These are phyloP conservation scores for Fraxinus pennsylvanica DNA, from an alignment of 257 asterid species.

Conservation along the genomic window DNA sequence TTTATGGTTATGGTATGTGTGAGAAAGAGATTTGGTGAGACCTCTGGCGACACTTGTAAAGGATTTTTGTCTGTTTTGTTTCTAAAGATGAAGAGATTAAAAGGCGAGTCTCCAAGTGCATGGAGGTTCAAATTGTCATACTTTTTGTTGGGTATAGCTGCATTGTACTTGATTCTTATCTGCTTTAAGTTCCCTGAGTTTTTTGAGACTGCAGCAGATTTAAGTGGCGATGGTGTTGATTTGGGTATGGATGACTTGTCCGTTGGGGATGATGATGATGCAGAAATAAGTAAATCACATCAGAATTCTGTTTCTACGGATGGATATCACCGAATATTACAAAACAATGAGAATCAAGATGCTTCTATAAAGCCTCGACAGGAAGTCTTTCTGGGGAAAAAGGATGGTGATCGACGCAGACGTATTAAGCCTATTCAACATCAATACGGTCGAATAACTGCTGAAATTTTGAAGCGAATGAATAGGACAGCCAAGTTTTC, in stretches of 20 bases:
- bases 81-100: constrained; percentile 54
- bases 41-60: constrained; percentile 12
- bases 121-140: constrained; percentile 72
- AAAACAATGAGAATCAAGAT: constrained; percentile 45
- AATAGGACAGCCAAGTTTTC: constrained; percentile 53
- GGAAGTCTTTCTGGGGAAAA: constrained; percentile 33
- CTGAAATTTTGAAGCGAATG: constrained; percentile 50
- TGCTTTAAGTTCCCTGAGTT: constrained; percentile 67
- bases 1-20: constrained; percentile 11
- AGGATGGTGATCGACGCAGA: constrained; percentile 12
- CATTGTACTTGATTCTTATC: constrained; percentile 66
- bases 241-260: constrained; percentile 43
- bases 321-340: constrained; percentile 54
- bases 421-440: constrained; percentile 38
- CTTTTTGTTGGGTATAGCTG: constrained; percentile 62
- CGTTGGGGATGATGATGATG: constrained; percentile 35
- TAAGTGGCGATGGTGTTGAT: constrained; percentile 33
- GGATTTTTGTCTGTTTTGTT: constrained; percentile 21
- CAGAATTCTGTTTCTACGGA: constrained; percentile 40
- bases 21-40: constrained; percentile 22
- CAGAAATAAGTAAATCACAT: constrained; percentile 38
- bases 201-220: constrained; percentile 58
- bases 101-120: constrained; percentile 57
- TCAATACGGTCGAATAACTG: constrained; percentile 76
- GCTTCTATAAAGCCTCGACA: constrained; percentile 35